A percentile compares a stretch with the other conserved stretches of the same genome.
Conservation (phyloP, 2,329 filamentous ascomycete species). For the Colletotrichum sp. region DNA sequence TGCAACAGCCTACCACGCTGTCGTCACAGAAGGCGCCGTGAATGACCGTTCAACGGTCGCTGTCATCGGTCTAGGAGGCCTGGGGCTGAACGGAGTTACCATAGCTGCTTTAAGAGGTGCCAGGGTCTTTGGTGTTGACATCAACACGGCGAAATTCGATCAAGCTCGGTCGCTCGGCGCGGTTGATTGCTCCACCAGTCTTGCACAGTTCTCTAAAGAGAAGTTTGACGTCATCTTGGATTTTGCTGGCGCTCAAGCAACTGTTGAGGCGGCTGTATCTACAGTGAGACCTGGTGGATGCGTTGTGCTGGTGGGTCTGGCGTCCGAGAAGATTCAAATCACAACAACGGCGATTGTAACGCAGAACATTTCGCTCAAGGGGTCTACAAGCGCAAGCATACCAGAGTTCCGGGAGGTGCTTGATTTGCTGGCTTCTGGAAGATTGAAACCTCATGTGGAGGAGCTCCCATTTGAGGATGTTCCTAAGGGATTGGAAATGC, state of each 20-base stretch:
- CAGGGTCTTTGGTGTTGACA: constrained; percentile 1
- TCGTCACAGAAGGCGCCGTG: constrained; percentile 12
- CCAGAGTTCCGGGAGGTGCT: background rate
- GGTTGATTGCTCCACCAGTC: background rate
- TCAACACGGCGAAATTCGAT: background rate
- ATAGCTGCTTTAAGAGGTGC: background rate
- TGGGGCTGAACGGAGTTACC: constrained; percentile 8
- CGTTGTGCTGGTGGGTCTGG: constrained; percentile 11
- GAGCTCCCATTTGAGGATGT: background rate
- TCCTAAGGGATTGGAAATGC: background rate
- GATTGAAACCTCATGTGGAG: background rate
- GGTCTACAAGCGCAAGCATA: background rate
- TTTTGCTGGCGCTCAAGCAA: constrained; percentile 6
- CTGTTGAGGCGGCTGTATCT: background rate
- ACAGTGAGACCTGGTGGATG: constrained; percentile 4
- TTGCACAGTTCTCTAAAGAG: background rate
- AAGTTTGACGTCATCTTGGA: constrained; percentile 9
- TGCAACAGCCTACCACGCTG: constrained; percentile 10
- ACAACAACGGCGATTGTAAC: background rate
- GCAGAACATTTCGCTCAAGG: background rate
- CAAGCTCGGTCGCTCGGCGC: background rate
- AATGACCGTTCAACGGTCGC: background rate
- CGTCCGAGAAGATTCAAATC: background rate
- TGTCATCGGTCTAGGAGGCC: constrained; percentile 11
- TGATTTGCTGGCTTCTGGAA: background rate